These are phyloP conservation scores for Suaeda aralocaspica DNA, from an alignment of 148 eudicot species.

Conservation along the genomic window DNA sequence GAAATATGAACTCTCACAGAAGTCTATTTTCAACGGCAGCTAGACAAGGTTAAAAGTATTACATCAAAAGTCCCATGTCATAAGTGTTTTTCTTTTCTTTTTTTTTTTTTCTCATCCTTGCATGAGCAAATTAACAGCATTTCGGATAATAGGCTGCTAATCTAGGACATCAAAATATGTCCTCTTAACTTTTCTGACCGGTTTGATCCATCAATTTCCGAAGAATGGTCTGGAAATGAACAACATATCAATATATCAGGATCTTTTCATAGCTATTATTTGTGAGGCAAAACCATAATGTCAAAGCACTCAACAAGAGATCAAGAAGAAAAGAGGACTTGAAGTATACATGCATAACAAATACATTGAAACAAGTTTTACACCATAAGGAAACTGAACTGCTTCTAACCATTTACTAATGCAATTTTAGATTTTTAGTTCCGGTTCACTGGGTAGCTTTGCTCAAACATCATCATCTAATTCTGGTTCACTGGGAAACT, in stretches of 20 bases:
- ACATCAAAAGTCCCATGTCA: no score
- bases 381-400: constrained; percentile 1
- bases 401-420: not conserved
- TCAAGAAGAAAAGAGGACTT: not conserved
- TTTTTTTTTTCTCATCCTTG: no score
- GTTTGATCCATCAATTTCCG: constrained; percentile 49
- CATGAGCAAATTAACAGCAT: no score
- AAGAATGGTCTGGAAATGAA: constrained; percentile 46
- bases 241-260: constrained; percentile 8
- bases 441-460: not conserved
- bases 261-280: not conserved
- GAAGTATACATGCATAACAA: not conserved
- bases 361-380: not conserved
- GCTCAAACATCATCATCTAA: not conserved
- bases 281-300: not conserved
- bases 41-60: no score
- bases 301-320: not conserved
- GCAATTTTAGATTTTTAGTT: not conserved
- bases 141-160: no score
- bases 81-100: no score
- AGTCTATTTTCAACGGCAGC: no score
- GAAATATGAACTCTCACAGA: no score
- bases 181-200: constrained; percentile 29
- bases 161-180: not conserved
- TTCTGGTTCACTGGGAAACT: no score